These are phyloP conservation scores for Cladosporium sp. DNA, from an alignment of 2,329 filamentous ascomycete genomes.

Conservation along the genomic window DNA sequence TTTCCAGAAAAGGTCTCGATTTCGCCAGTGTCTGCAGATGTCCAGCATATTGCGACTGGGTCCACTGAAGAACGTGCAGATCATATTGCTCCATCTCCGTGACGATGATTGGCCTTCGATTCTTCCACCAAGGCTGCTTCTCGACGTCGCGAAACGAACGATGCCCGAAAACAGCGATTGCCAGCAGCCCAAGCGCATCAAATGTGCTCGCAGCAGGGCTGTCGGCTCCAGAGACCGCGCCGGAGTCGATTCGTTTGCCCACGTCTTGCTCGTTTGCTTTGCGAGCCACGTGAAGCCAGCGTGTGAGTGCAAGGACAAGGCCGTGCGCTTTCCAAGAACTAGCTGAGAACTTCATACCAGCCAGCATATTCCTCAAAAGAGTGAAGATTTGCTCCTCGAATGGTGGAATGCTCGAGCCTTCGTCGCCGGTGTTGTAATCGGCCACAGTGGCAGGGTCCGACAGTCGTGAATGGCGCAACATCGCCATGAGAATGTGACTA, in stretches of 20 bases:
- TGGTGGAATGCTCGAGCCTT: slow-evolving; percentile 17
- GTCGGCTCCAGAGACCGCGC: slow-evolving; percentile 24
- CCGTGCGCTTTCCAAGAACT: slow-evolving; percentile 17
- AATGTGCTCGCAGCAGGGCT: slow-evolving; percentile 23
- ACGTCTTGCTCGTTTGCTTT: slow-evolving; percentile 27
- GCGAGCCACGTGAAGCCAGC: slow-evolving; percentile 25
- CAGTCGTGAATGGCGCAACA: slow-evolving; percentile 26
- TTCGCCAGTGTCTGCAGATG: slow-evolving; percentile 26
- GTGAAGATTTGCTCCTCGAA: slow-evolving; percentile 32
- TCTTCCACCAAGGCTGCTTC: slow-evolving; percentile 29
- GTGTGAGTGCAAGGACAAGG: slow-evolving; percentile 22
- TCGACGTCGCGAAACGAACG: slow-evolving; percentile 21
- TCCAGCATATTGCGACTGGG: slow-evolving; percentile 28
- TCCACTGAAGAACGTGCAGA: slow-evolving; percentile 30
- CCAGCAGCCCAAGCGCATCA: slow-evolving; percentile 29
- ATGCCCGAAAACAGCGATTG: slow-evolving; percentile 27
- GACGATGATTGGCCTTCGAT: slow-evolving; percentile 22
- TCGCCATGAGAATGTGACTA: slow-evolving; percentile 25
- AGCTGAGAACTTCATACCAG: slow-evolving; percentile 19
- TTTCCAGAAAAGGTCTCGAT: slow-evolving; percentile 58
- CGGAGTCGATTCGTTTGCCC: slow-evolving; percentile 26
- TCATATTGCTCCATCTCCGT: slow-evolving; percentile 30
- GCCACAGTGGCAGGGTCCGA: not conserved
- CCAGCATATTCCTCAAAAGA: slow-evolving; percentile 25
- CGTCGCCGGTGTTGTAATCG: not conserved